Evolutionary conservation across 371 early-diverging fungal species (phyloP), one percentile per base, ranked within the genome.

Genomic region (Mortierella sp.): DNA sequence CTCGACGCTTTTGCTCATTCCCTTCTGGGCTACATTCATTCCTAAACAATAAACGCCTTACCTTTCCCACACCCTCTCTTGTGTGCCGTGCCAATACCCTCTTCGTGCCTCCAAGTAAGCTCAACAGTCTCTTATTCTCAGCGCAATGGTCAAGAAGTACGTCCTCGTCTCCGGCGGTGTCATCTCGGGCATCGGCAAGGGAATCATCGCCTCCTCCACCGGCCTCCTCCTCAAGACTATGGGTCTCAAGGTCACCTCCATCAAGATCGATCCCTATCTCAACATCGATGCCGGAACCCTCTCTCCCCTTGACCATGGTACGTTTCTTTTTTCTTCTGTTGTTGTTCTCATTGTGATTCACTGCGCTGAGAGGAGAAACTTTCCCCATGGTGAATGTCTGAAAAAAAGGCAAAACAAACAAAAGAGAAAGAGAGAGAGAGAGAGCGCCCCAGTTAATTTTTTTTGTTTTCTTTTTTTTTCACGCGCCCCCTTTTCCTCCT

Each of bases 251-350:
- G 99, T 99, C 34, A 98, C 98, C 57, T 95, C 98, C 74, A 97
- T 99, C 92, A 99, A 99, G 90, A 99, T 99, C 79, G 99, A 99
- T 88, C 99, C 99, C 31, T 99, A 99, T 89, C 91, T 99, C 69
- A 99, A 99, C 93, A 98, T 97, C 86, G 99, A 99, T 89, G 99
- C 99, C 71, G 99, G 99, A 83, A 96, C 98, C 37, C 90, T 99
- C 91, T 95, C 93, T 78, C 99, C 99, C 74, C 90, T 98, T 73
- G 99, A 99, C 88, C 99, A 99, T 90, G 99, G 98, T 93, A 76
- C 31, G 46, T 26, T 28, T 69, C 46, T 76, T 26, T 26, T 28
- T 37, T 69, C 10, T 40, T 43, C 14, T 44, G 8, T 16, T 13
- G 3, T 21, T 40, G 16, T 21, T 21, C 24, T 67, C 67, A 67